Base-by-base conservation (phyloP, 2,329 filamentous ascomycete genomes). In the Epicoccum nigrum region DNA sequence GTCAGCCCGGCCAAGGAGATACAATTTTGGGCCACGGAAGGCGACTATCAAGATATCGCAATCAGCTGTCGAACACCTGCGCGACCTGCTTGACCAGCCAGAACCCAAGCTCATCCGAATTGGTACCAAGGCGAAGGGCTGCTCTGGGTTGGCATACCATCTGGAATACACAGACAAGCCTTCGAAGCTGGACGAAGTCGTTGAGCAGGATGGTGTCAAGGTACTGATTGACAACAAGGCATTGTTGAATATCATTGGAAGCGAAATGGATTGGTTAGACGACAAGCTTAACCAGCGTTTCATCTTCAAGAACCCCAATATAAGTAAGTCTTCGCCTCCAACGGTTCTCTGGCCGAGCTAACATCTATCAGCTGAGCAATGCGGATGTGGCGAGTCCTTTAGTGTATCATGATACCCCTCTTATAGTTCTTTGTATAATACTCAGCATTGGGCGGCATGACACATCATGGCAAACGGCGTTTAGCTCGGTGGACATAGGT, bases 261-360 rank as follows among this genome's bases (percentile, higher is more conserved):
- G 89, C 69, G 93, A 97, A 77, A 99, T 99, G 94, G 94, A 99
- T 70, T 99, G 93, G 92, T 82, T 93, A 9, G 92, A 97, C 76
- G 94, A 97, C 66, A 96, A 96, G 78, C 77, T 99, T 59, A 96
- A 88, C 72, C 84, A 92, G 74, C 83, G 90, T 59, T 99, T 99
- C 74, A 86, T 96, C 42, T 99, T 99, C 77, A 87, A 85, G 71
- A 99, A 99, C 73, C 94, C 94, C 2, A 99, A 99, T 69, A 97
- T 97, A 71, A 99, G 92, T 96, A 79, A 84, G 92, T 86, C 20
- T 15, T 2, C 8, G n/a, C 8, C 7, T 31, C 7, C 4, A 15
- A 8, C 12, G 15, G 9, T 5, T 25, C 12, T 11, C 8, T 30
- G n/a, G 20, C 25, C 11, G 44, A 30, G 46, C 68, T 72, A 64